These are phyloP conservation scores for Aspergillus terreus DNA, from an alignment of 2,329 filamentous ascomycete genomes.

Conservation along the genomic window DNA sequence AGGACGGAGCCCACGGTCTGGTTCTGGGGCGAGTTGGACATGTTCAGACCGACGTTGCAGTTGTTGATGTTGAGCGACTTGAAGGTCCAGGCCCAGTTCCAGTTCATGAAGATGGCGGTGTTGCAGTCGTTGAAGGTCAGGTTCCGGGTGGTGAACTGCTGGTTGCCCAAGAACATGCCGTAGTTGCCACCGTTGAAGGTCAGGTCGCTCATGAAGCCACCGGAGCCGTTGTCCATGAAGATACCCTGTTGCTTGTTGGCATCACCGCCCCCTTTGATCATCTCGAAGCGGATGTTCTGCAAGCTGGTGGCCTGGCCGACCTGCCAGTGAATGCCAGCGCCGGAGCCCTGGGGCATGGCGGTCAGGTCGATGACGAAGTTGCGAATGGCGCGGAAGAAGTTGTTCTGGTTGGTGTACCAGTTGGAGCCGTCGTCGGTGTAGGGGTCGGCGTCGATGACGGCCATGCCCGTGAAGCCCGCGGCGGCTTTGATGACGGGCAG, in stretches of 20 bases:
- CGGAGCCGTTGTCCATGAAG: slow-evolving; percentile 82
- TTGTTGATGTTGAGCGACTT: slow-evolving; percentile 72
- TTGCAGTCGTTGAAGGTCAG: slow-evolving; percentile 76
- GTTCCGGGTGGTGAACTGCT: slow-evolving; percentile 85
- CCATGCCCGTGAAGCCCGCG: slow-evolving; percentile 74
- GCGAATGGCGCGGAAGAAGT: slow-evolving; percentile 79
- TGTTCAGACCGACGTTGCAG: slow-evolving; percentile 72
- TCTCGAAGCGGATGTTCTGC: slow-evolving; percentile 78
- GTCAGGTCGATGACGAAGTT: slow-evolving; percentile 79
- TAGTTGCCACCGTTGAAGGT: slow-evolving; percentile 77
- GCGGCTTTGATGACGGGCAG: slow-evolving; percentile 73
- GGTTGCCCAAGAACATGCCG: slow-evolving; percentile 76
- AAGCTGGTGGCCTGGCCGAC: slow-evolving; percentile 78
- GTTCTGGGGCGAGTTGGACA: slow-evolving; percentile 61
- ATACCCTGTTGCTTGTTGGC: slow-evolving; percentile 70
- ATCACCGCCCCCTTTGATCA: slow-evolving; percentile 62
- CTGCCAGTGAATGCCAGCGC: slow-evolving; percentile 78
- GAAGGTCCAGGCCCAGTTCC: slow-evolving; percentile 86
- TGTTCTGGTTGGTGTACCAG: slow-evolving; percentile 76
- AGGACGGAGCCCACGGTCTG: slow-evolving; percentile 85
- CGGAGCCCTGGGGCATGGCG: slow-evolving; percentile 56
- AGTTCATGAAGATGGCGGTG: slow-evolving; percentile 84
- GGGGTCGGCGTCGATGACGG: slow-evolving; percentile 82
- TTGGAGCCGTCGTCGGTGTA: slow-evolving; percentile 67
- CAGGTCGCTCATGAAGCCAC: slow-evolving; percentile 78